Conservation (phyloP, 192 early-diverging fungal genomes). For the Gryganskiella cystojenkinii region DNA sequence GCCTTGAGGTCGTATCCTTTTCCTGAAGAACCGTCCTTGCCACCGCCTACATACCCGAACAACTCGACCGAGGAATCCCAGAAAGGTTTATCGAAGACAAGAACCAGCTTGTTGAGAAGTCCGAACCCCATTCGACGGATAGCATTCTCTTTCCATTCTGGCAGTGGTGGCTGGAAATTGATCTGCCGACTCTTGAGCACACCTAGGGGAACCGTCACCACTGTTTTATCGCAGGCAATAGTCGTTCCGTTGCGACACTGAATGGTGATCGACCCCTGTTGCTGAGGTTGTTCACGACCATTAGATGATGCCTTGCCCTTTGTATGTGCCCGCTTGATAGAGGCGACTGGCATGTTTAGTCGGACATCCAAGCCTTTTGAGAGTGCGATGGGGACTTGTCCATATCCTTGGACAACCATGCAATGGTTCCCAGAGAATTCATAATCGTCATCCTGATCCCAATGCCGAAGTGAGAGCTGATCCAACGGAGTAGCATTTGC, state of each 20-base stretch:
- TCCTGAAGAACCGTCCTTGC: conserved; percentile 1
- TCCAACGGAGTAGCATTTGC: conserved; percentile 55
- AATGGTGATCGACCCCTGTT: conserved; percentile 14
- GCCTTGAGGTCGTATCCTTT: conserved; percentile 15
- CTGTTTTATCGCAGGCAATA: conserved; percentile 12
- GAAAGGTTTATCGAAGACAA: conserved; percentile 43
- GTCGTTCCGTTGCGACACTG: conserved; percentile 29
- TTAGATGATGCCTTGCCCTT: neutral
- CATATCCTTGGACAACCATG: conserved; percentile 47
- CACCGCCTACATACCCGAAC: conserved; percentile 44
- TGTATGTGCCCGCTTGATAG: conserved; percentile 14
- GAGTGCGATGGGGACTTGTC: conserved; percentile 49
- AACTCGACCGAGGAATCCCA: conserved; percentile 28
- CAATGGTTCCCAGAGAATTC: conserved; percentile 53
- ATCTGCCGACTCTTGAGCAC: conserved; percentile 49
- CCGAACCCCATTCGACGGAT: conserved; percentile 47
- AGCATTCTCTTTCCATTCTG: conserved; percentile 35
- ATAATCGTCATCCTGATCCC: conserved; percentile 59
- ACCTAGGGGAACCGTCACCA: conserved; percentile 51
- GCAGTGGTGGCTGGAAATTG: conserved; percentile 32
- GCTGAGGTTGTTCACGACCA: neutral
- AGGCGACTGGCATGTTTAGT: conserved; percentile 32
- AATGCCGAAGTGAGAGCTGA: conserved; percentile 48
- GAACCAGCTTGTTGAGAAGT: conserved; percentile 35
- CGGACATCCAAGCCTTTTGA: conserved; percentile 50